Evolutionary conservation across 306 rosid genomes (phyloP).

Genomic region (Cercis canadensis): DNA sequence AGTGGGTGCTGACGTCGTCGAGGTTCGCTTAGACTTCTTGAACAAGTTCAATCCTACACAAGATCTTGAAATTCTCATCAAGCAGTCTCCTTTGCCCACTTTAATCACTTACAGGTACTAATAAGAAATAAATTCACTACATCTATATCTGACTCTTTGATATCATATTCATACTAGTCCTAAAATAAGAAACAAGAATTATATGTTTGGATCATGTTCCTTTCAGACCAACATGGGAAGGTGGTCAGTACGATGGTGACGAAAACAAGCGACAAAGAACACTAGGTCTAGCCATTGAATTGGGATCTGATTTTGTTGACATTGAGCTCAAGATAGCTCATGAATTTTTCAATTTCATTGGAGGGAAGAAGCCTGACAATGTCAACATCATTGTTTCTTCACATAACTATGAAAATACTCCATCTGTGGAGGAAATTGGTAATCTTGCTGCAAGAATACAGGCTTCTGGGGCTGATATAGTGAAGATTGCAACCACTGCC

Average conservation of each 20-base stretch:
- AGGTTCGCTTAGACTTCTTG: constrained; percentile 58
- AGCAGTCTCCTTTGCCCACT: constrained; percentile 49
- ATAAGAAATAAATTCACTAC: too few relatives aligned
- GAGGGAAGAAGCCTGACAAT: constrained; percentile 55
- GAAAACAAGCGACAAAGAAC: constrained; percentile 58
- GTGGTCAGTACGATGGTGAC: constrained; percentile 65
- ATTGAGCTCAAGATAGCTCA: constrained; percentile 60
- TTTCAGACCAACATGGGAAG: constrained; percentile 72
- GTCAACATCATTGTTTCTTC: constrained; percentile 70
- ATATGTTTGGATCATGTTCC: constrained; percentile 3
- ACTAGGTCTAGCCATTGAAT: constrained; percentile 48
- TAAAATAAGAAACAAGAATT: too few relatives aligned
- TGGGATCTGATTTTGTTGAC: constrained; percentile 67
- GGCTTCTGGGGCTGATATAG: constrained; percentile 68
- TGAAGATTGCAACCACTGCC: constrained; percentile 73
- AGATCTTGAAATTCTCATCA: constrained; percentile 48
- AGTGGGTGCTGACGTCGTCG: constrained; percentile 60
- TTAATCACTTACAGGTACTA: constrained; percentile 58
- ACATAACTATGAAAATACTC: constrained; percentile 68
- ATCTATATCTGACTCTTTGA: too few relatives aligned
- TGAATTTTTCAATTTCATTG: constrained; percentile 49
- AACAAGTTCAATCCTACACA: constrained; percentile 51
- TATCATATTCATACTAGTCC: too few relatives aligned
- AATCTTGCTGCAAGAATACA: constrained; percentile 68
- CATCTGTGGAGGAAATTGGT: constrained; percentile 60